These are phyloP conservation scores for Fusarium ambrosium DNA, from an alignment of 2,329 filamentous ascomycete species.

Conservation along the genomic window DNA sequence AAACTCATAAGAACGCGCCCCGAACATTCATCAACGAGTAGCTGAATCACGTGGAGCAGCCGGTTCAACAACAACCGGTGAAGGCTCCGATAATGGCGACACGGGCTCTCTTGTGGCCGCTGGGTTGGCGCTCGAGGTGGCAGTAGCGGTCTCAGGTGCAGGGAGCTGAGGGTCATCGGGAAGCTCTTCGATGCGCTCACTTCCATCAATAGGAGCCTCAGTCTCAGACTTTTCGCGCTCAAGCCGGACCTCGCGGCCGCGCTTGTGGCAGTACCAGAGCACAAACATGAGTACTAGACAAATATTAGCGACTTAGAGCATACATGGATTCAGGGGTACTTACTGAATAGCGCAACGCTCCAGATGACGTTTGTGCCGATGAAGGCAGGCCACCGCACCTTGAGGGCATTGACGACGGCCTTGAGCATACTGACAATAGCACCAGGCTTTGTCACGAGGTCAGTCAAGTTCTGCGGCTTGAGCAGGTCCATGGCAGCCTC, in stretches of 20 bases:
- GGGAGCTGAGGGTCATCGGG: slow-evolving; percentile 62
- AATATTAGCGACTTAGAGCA: slow-evolving; percentile 2
- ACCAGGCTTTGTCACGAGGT: slow-evolving; percentile 88
- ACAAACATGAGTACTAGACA: slow-evolving; percentile 85
- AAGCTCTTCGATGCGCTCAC: slow-evolving; percentile 62
- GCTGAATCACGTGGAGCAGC: slow-evolving; percentile 19
- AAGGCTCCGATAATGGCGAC: slow-evolving; percentile 34
- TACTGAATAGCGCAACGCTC: slow-evolving; percentile 89
- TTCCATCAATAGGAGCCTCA: slow-evolving; percentile 53
- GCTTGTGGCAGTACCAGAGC: slow-evolving; percentile 98
- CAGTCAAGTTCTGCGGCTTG: slow-evolving; percentile 79
- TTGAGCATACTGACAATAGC: slow-evolving; percentile 86
- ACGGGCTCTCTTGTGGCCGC: slow-evolving; percentile 31
- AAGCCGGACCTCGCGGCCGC: slow-evolving; percentile 86
- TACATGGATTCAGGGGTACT: slow-evolving; percentile 51
- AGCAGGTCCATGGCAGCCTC: slow-evolving; percentile 76
- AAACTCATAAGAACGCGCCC: neutral
- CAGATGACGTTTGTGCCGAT: slow-evolving; percentile 92
- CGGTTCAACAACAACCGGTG: slow-evolving; percentile 16
- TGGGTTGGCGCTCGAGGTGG: slow-evolving; percentile 10
- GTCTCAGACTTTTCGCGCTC: slow-evolving; percentile 65
- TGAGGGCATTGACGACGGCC: slow-evolving; percentile 91
- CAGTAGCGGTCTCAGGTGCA: slow-evolving; percentile 45
- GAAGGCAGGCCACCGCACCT: slow-evolving; percentile 89
- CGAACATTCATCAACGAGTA: slow-evolving; percentile 21